Base-by-base conservation (phyloP, 2,329 filamentous ascomycete species). In the Ophiostoma ulmi region DNA sequence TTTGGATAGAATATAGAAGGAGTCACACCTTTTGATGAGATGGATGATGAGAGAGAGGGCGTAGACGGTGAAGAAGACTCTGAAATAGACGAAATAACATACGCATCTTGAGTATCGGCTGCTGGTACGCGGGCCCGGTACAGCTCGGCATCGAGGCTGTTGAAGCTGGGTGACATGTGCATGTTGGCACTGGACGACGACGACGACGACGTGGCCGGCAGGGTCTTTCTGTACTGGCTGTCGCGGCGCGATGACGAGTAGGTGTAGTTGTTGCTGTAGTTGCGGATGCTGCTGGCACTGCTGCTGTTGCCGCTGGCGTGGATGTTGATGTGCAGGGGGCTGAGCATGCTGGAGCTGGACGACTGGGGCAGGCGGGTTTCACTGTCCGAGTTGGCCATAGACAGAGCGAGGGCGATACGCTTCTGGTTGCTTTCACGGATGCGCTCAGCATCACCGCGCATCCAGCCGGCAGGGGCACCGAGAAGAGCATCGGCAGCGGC, bases 401-500 rank as follows among this genome's bases (percentile, higher is more conserved):
- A 26, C 39, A 35, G 26, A 3, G 65, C 4, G 78, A 84, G 83
- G 67, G 82, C 81, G 75, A 80, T 85, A 73, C 84, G 80, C 72
- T 81, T 80, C 70, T 80, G 80, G 77, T 86, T 85, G 75, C 84
- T 79, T 74, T 85, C 84, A 72, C 83, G 77, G 69, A 87, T 85
- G 72, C 78, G 82, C 35, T 78, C 75, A 63, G 81, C 79, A 74
- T 87, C 84, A 14, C 81, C 79, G 8, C 80, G 75, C 72, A 82
- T 83, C 81, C 83, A 87, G 73, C 80, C 82, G 1, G 83, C 80
- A 11, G 86, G 86, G 3, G 84, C 85, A 39, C 83, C 84, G 31
- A 82, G 80, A 63, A 88, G 78, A 63, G 87, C 86, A 77, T 90
- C 87, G 14, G 81, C 76, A 65, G 85, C 86, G 38, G 87, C 87